Evolutionary conservation across 2,329 filamentous ascomycete species (phyloP).

Genomic region (Pseudogymnoascus sp.): DNA sequence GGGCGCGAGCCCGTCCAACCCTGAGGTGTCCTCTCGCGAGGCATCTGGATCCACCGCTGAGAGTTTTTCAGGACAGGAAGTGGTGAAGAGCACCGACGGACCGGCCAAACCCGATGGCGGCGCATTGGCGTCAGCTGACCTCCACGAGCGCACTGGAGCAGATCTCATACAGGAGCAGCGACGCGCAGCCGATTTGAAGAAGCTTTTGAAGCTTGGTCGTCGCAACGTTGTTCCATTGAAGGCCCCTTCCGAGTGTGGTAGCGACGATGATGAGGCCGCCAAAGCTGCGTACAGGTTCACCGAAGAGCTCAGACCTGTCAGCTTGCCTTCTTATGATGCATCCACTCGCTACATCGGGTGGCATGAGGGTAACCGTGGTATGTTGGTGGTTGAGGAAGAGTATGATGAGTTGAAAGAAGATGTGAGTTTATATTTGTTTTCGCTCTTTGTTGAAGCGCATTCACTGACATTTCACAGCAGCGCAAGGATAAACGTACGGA

Average conservation of each 20-base stretch:
- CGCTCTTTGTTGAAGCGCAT: not conserved
- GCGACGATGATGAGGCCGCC: slow-evolving; percentile 2
- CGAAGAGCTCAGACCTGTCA: not conserved
- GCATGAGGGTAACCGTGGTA: not conserved
- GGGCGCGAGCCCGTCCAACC: not conserved
- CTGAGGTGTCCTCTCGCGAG: slow-evolving; percentile 3
- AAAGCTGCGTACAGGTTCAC: slow-evolving; percentile 8
- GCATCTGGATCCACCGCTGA: not conserved
- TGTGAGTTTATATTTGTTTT: not conserved
- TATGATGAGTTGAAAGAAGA: not conserved
- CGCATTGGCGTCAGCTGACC: not conserved
- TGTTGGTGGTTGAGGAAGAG: not conserved
- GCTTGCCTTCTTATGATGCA: not conserved
- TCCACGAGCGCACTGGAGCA: not conserved
- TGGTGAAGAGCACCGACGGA: not conserved
- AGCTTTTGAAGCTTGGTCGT: not conserved
- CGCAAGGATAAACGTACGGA: not conserved
- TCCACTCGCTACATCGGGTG: slow-evolving; percentile 6
- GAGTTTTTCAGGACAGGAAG: not conserved
- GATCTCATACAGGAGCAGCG: not conserved
- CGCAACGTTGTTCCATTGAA: not conserved
- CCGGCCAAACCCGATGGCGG: not conserved
- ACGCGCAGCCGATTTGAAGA: not conserved
- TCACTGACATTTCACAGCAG: slow-evolving; percentile 1
- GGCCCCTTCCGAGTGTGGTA: not conserved